Percentiles rank a stretch among this genome's conserved stretches.
Evolutionary conservation across 208 protist genomes (phyloP).

Genomic region (Strigomonas culicis): DNA sequence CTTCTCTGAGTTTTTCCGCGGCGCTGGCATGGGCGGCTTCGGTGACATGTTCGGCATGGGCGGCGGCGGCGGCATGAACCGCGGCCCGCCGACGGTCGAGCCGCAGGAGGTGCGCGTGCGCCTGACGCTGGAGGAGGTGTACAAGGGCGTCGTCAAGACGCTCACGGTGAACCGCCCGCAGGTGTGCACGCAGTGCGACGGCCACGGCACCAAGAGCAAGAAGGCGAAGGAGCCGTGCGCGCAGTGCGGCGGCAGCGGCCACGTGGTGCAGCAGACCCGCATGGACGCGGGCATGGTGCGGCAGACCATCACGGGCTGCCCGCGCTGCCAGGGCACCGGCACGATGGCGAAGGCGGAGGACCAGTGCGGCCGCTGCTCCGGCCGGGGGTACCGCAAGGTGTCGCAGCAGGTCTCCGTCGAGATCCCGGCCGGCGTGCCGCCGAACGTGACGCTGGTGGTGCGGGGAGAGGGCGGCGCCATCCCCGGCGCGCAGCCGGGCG

Average conservation of each 20-base stretch:
- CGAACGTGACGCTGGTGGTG: conserved; percentile 95
- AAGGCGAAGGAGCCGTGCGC: conserved; percentile 88
- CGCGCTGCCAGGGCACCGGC: conserved; percentile 92
- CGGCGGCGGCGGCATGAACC: conserved; percentile 19
- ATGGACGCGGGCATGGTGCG: conserved; percentile 97
- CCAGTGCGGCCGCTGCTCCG: conserved; percentile 92
- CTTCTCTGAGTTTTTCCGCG: conserved; percentile 89
- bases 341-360: conserved; percentile 91
- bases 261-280: conserved; percentile 91
- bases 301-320: conserved; percentile 92
- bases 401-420: conserved; percentile 94
- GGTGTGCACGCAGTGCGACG: conserved; percentile 83
- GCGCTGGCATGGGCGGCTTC: conserved; percentile 68
- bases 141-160: conserved; percentile 74
- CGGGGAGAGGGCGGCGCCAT: conserved; percentile 94
- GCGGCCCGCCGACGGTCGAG: conserved; percentile 51
- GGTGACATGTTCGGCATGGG: conserved; percentile 66
- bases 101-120: conserved; percentile 78
- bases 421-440: conserved; percentile 94
- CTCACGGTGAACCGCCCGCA: conserved; percentile 78
- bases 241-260: conserved; percentile 92
- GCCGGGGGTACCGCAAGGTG: conserved; percentile 91
- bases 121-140: conserved; percentile 83
- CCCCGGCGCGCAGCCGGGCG: conserved; percentile 92
- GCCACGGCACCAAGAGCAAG: conserved; percentile 87